Base-by-base conservation (phyloP, 345 rosid genomes). In the Gossypium arboreum region DNA sequence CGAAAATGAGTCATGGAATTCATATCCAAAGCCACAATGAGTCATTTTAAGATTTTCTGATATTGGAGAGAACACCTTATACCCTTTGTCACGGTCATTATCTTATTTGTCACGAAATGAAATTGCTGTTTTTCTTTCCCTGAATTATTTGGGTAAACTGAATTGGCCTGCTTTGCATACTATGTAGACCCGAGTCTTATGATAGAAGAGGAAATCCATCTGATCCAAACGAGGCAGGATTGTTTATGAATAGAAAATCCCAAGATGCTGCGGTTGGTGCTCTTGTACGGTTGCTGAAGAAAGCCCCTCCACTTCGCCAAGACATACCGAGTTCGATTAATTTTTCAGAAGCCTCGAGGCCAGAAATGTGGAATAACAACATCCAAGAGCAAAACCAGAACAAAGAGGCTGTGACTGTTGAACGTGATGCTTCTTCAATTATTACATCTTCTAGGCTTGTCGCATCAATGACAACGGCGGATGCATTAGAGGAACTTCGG, bases 201-300 rank as follows among this genome's bases (percentile, higher is more conserved):
- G 91, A 90, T 56, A 87, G 83, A 73, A 84, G 82, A 76, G 85
- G 86, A 56, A 87, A 59, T 64, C 75, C 41, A 6, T 75, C 55
- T 4, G 86, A 90, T 50, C 86, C 84, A 43, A 59, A 75, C 1
- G 92, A 87, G 75, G 68, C 85, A 45, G 91, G 86, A 2, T 76
- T 78, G 1, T 74, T 77, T 68, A 89, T 88, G 12, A 79, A 76
- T 22, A 76, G 81, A 56, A 92, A 88, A 80, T 92, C 98, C 10
- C 91, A 87, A 54, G 98, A 85, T 80, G 98, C 98, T 72, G 97
- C 90, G 63, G 96, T 95, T 72, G 96, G 98, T 82, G 94, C 90
- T 47, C 89, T 93, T 60, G 97, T 95, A 66, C 65, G 22, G 4
- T 84, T 94, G 97, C 84, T 94, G 86, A 84, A 89, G 87, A 91